These are phyloP conservation scores for Pseudogymnoascus sp. DNA, from an alignment of 2,329 filamentous ascomycete genomes.

Conservation along the genomic window DNA sequence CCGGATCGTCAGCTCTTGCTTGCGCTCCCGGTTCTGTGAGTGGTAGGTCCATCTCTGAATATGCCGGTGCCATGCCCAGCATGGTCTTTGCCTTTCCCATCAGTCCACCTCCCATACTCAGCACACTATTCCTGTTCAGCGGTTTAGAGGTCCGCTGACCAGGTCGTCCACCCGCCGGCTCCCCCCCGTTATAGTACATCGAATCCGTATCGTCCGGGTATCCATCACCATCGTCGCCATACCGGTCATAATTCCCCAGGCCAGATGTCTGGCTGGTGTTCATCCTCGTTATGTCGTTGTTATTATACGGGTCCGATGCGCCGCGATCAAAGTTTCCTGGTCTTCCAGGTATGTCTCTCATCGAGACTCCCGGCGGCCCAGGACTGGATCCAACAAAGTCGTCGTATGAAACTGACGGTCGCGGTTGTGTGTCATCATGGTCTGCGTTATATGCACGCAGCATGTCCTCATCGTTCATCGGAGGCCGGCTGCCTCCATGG, in stretches of 20 bases:
- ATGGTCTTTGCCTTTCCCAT: slow-evolving; percentile 83
- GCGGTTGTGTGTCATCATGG: slow-evolving; percentile 55
- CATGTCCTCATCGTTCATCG: slow-evolving; percentile 74
- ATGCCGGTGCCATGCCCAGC: slow-evolving; percentile 75
- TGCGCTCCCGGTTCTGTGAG: slow-evolving; percentile 67
- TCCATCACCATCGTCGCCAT: slow-evolving; percentile 81
- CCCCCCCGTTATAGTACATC: slow-evolving; percentile 52
- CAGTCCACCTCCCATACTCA: slow-evolving; percentile 78
- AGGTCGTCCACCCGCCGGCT: slow-evolving; percentile 31
- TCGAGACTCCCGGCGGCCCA: slow-evolving; percentile 40
- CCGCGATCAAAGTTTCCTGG: slow-evolving; percentile 21
- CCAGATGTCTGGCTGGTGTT: slow-evolving; percentile 65
- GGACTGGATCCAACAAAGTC: slow-evolving; percentile 68
- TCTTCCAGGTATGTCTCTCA: slow-evolving; percentile 31
- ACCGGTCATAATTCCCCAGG: slow-evolving; percentile 80
- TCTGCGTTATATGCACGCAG: slow-evolving; percentile 57
- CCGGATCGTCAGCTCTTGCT: slow-evolving; percentile 32
- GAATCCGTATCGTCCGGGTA: slow-evolving; percentile 69
- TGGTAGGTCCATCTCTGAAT: slow-evolving; percentile 97
- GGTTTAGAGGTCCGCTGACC: slow-evolving; percentile 35
- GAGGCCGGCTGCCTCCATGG: slow-evolving; percentile 64
- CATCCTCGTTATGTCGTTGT: slow-evolving; percentile 36
- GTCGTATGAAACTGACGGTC: slow-evolving; percentile 89
- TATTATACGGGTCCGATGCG: slow-evolving; percentile 18
- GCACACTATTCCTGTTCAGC: slow-evolving; percentile 77